Conservation (phyloP, 305 asterid species). For the Nicotiana rustica region DNA sequence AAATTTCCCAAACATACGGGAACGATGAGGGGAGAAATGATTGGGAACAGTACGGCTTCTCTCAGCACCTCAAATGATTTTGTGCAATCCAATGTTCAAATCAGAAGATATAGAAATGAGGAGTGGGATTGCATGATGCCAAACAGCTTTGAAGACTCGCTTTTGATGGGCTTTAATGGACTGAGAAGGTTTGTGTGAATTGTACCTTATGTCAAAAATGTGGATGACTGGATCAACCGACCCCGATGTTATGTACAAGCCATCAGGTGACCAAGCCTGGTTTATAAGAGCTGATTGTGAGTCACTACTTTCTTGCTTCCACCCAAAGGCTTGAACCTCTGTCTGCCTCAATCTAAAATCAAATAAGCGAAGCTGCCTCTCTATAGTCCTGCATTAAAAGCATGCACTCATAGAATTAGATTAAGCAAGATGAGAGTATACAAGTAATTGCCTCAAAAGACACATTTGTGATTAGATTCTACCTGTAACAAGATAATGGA, state of each 20-base stretch:
- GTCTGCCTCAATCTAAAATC: slow-evolving; percentile 72
- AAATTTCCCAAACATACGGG: slow-evolving; percentile 11
- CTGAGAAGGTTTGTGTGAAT: slow-evolving; percentile 73
- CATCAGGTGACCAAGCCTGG: slow-evolving; percentile 98
- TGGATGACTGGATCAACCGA: slow-evolving; percentile 89
- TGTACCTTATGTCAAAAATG: slow-evolving; percentile 81
- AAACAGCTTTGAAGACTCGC: slow-evolving; percentile 91
- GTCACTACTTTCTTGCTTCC: slow-evolving; percentile 92
- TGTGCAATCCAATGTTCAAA: slow-evolving; percentile 83
- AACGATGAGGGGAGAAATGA: neutral
- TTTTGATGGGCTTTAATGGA: slow-evolving; percentile 86
- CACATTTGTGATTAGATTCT: neutral
- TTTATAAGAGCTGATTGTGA: slow-evolving; percentile 93
- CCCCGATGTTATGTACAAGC: slow-evolving; percentile 81
- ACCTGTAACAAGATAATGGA: neutral
- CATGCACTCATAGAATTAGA: neutral
- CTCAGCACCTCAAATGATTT: slow-evolving; percentile 42
- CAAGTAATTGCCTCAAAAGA: slow-evolving; percentile 9
- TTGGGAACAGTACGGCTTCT: neutral
- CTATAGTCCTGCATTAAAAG: slow-evolving; percentile 66
- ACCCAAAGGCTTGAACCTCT: slow-evolving; percentile 86
- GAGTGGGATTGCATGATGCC: slow-evolving; percentile 87
- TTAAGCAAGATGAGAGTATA: neutral
- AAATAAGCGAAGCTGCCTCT: slow-evolving; percentile 75
- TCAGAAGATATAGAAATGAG: slow-evolving; percentile 94